Evolutionary conservation across 768 basidiomycete species (phyloP), one percentile per base, ranked within the genome.

Genomic region (Hericium erinaceus): DNA sequence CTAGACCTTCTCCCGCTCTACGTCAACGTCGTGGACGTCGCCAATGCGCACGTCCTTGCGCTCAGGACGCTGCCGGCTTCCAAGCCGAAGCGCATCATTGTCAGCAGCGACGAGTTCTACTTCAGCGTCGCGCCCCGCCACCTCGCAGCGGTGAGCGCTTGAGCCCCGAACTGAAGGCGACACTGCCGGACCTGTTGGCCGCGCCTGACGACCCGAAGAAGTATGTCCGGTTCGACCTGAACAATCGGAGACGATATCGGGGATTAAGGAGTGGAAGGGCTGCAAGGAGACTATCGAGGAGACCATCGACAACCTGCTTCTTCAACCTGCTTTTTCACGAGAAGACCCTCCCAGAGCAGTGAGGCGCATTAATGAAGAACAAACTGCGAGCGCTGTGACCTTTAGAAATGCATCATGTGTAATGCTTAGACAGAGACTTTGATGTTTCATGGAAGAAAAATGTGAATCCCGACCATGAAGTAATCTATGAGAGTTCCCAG

Each of bases 261-360:
- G 48, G 8, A 18, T 48, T 20, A 49, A 26, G 28, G 26, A 15
- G 12, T 55, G 54, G 54, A 16, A 28, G 24, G 54, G 46, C 22
- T n/a, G n/a, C n/a, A n/a, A n/a, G n/a, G n/a, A n/a, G n/a, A 55
- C 54, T 2, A 60, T 60, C 22, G 57, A 46, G 52, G 22, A 55
- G 18, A 57, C 55, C 5, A 46, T 48, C 16, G 48, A 56, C 28
- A 22, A 38, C 13, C 24, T 56, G 20, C 16, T 56, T 9, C 16
- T 5, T 10, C n/a, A n/a, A n/a, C n/a, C n/a, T n/a, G n/a, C n/a
- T n/a, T n/a, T n/a, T n/a, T n/a, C 11, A 26, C 13, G 50, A 50
- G 60, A 60, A 20, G 55, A 51, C 20, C 8, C 15, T 46, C n/a
- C 15, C 33, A 8, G 33, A n/a, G 44, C n/a, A n/a, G 33, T 33